Conservation (phyloP, 2,329 filamentous ascomycete genomes). For the Zymoseptoria brevis region DNA sequence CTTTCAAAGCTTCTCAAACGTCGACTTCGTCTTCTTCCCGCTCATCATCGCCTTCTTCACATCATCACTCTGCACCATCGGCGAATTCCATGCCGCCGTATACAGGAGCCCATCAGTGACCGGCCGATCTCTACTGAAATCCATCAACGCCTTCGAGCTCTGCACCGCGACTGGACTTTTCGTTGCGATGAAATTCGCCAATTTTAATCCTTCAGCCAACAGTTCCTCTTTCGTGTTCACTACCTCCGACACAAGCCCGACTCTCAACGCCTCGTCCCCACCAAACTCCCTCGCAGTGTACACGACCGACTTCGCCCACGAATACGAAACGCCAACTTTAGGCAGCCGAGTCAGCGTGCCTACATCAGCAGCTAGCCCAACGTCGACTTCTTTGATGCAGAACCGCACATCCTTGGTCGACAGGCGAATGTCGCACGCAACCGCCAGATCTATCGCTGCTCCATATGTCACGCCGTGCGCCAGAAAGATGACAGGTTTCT, state of each 20-base stretch:
- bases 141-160: slow-evolving; percentile 78
- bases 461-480: slow-evolving; percentile 72
- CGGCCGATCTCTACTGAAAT: slow-evolving; percentile 68
- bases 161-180: slow-evolving; percentile 87
- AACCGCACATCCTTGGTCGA: slow-evolving; percentile 51
- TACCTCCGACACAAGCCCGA: slow-evolving; percentile 64
- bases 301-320: slow-evolving; percentile 69
- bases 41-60: slow-evolving; percentile 18
- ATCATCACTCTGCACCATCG: slow-evolving; percentile 19
- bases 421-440: slow-evolving; percentile 63
- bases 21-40: slow-evolving; percentile 18
- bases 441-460: slow-evolving; percentile 61
- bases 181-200: slow-evolving; percentile 58
- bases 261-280: slow-evolving; percentile 56
- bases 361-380: slow-evolving; percentile 71
- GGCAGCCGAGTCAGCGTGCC: slow-evolving; percentile 66
- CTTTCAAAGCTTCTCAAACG: slow-evolving; percentile 17
- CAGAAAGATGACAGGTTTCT: slow-evolving; percentile 77
- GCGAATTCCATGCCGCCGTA: slow-evolving; percentile 18
- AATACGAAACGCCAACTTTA: slow-evolving; percentile 59
- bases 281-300: slow-evolving; percentile 61
- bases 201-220: slow-evolving; percentile 52
- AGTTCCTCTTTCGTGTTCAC: slow-evolving; percentile 53
- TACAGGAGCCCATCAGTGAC: slow-evolving; percentile 50
- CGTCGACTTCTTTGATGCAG: slow-evolving; percentile 73